phyloP scores from a whole-genome alignment of 306 rosid genomes.

The Cucumis hystrix region DNA sequence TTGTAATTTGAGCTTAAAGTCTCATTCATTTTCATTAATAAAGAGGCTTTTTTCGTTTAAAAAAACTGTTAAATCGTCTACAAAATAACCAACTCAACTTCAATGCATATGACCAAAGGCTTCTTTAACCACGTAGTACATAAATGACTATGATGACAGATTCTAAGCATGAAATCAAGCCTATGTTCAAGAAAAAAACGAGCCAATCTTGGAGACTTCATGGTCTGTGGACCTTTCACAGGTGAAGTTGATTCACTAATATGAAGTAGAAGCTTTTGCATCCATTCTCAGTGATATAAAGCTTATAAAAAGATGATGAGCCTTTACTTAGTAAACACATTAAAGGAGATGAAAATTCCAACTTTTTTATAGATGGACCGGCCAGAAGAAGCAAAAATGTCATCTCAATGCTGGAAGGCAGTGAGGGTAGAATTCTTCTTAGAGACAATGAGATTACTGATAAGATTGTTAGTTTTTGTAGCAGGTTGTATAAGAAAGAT shows the following conservation, averaged over 20 bases:
- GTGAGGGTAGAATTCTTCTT: no score
- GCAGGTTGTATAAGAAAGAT: no score
- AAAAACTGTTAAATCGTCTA: neutral
- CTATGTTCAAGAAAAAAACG: neutral
- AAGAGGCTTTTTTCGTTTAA: no score
- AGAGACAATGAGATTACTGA: no score
- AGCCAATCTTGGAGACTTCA: neutral
- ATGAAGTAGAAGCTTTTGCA: neutral
- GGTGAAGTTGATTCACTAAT: neutral
- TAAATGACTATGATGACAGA: neutral
- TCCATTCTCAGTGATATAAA: neutral
- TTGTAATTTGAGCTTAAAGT: no score
- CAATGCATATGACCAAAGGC: neutral
- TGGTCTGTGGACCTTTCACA: neutral
- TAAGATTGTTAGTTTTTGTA: no score
- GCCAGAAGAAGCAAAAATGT: no score
- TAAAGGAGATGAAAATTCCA: neutral
- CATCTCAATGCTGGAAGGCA: no score
- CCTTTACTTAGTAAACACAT: neutral
- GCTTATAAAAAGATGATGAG: no score
- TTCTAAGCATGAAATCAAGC: neutral
- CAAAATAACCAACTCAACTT: neutral
- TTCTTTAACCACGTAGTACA: neutral
- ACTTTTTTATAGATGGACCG: no score
- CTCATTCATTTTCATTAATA: no score